Base-by-base conservation (phyloP, 495 filamentous ascomycete species). In the Aspergillus indologenus region DNA sequence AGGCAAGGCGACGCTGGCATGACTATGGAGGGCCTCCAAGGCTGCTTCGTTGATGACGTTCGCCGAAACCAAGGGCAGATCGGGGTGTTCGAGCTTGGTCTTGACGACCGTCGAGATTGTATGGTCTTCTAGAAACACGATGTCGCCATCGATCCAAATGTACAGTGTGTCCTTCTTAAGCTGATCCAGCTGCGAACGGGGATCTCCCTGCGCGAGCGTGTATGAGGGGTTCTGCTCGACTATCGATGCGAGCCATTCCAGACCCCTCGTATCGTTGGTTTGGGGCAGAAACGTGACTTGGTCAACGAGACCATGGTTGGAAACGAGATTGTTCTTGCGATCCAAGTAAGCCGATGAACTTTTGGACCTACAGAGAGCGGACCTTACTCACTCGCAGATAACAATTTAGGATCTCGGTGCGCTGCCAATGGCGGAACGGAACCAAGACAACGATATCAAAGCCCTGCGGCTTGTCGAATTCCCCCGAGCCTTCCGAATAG, bases 131-230 rank as follows among this genome's bases (percentile, higher is more conserved):
- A 85, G 60, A 56, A 75, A 85, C 17, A 83, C 75, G 46, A 79
- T 72, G 59, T 84, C 82, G 8, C 82, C 81, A 60, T 84, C 81
- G 23, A 85, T 83, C 61, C 80, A 81, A 55, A 84, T 71, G 56
- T 81, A 82, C 52, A 84, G 75, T 18, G 70, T 68, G 23, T 53
- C 34, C 44, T 75, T 58, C 14, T 73, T 45, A 17, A 40, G 12
- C 7, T 14, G 6, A 14, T 15, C 6, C 12, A 15, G 34, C 12
- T 40, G 34, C 34, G 12, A 40, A 11, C 34, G 5, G 2, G 34
- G 5, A 9, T 54, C 23, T 8, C 50, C 45, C 56, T 49, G 20
- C 60, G 59, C 62, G 59, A 74, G 15, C 64, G 52, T 51, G 59
- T 76, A 76, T 22, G 63, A 63, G 0, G 68, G 50, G 1, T 67